Conservation (phyloP, 805 yeast species). For the Monosporozyma aerobia region DNA sequence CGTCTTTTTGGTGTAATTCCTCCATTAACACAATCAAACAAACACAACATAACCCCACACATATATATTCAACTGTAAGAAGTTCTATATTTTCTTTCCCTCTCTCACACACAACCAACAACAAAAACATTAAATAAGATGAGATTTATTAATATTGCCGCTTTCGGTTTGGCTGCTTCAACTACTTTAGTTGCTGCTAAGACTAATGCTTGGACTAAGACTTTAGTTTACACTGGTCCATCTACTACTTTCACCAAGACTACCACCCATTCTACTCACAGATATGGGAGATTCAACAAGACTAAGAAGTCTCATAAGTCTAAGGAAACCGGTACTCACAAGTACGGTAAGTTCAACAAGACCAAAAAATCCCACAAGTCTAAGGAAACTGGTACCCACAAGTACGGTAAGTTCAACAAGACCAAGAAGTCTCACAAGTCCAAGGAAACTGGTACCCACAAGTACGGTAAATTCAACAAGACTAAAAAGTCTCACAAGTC, state of each 20-base stretch:
- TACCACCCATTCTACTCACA: slow-evolving; percentile 39
- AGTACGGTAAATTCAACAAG: slow-evolving; percentile 43
- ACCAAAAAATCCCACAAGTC: slow-evolving; percentile 27
- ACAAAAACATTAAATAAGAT: slow-evolving; percentile 14
- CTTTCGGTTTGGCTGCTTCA: slow-evolving; percentile 34
- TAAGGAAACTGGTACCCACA: slow-evolving; percentile 42
- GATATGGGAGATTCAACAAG: slow-evolving; percentile 43
- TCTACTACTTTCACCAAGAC: slow-evolving; percentile 24
- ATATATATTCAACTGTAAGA: no score
- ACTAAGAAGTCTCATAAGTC: slow-evolving; percentile 26
- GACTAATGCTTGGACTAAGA: slow-evolving; percentile 9
- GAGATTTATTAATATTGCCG: slow-evolving; percentile 37
- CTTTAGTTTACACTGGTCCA: slow-evolving; percentile 13
- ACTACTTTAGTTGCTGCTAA: slow-evolving; percentile 22
- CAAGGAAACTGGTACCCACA: slow-evolving; percentile 43
- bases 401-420: slow-evolving; percentile 43
- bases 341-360: slow-evolving; percentile 45
- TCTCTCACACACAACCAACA: not conserved
- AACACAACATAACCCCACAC: no score
- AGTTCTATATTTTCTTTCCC: not conserved
- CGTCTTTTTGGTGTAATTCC: no score
- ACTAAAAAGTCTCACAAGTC: slow-evolving; percentile 27
- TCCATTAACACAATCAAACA: no score
- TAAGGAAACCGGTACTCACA: slow-evolving; percentile 43
- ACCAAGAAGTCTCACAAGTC: slow-evolving; percentile 26